These are phyloP conservation scores for Lichtheimia hyalospora DNA, from an alignment of 371 early-diverging fungal genomes.

Conservation along the genomic window DNA sequence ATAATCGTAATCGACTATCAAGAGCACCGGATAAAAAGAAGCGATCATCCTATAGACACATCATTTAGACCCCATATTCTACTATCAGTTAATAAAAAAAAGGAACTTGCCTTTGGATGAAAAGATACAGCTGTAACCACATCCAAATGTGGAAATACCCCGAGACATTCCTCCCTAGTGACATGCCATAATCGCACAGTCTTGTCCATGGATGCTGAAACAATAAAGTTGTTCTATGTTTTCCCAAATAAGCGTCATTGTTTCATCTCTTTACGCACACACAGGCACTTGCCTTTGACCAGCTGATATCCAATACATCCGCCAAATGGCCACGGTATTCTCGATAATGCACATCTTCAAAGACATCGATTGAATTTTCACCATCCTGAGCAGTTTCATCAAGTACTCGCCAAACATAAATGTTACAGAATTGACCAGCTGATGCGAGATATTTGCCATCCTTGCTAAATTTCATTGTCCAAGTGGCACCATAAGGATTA, in stretches of 20 bases:
- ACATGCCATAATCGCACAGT: conserved; percentile 87
- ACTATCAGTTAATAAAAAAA: not conserved
- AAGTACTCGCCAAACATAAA: conserved; percentile 71
- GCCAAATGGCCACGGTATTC: conserved; percentile 71
- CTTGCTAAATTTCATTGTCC: conserved; percentile 68
- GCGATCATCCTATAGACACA: conserved; percentile 61
- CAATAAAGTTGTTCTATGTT: conserved; percentile 66
- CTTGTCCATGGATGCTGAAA: conserved; percentile 81
- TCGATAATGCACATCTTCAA: conserved; percentile 64
- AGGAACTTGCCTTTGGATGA: conserved; percentile 66
- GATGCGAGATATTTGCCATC: conserved; percentile 80
- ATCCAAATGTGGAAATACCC: conserved; percentile 76
- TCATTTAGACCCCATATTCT: not conserved
- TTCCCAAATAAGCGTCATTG: not conserved
- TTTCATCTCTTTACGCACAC: not conserved
- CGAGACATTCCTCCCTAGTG: conserved; percentile 69
- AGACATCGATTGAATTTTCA: conserved; percentile 50
- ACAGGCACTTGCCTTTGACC: conserved; percentile 67
- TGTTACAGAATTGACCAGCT: conserved; percentile 71
- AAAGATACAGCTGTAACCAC: conserved; percentile 80
- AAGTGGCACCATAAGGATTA: conserved; percentile 30
- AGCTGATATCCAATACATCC: conserved; percentile 75
- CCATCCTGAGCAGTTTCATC: conserved; percentile 14
- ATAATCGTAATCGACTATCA: conserved; percentile 76
- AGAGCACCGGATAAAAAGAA: conserved; percentile 79